Base-by-base conservation (phyloP, 805 yeast genomes). In the Candida methanosorbosa region DNA sequence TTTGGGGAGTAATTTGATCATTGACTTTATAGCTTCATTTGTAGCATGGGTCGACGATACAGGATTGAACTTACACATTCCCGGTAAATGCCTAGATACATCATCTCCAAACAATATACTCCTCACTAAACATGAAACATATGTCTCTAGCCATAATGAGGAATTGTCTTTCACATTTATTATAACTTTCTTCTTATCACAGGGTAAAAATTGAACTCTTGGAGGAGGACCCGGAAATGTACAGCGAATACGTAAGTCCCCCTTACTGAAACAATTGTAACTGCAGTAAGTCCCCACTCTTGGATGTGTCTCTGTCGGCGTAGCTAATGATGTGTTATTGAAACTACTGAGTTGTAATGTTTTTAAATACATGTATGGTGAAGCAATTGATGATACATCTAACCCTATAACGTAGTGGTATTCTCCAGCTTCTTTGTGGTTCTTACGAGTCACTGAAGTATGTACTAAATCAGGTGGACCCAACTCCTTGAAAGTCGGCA, bases 381-480 rank as follows among this genome's bases (percentile, higher is more conserved):
- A 69, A 1, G 75, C 71, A 1, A 68, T 53, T 9, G 74, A 64
- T 4, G 75, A 64, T 5, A 70, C 61, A 44, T 75, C 77, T 16
- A 74, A 51, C 2, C 81, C 81, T 12, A 68, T 59, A 19, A 66
- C 66, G 49, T 61, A 68, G 44, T 74, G 80, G 42, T 72, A 74
- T 23, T 72, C 66, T 9, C 78, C 77, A 12, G 61, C 57, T 38
- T 75, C 80, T 36, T 67, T 64, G 11, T 55, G 59, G 15, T 61
- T 53, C 30, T 64, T 57, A 37, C 61, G 63, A 30, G 70, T 67
- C 37, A 60, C 60, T n/a, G 70, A 57, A n/a, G 65, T 43, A 44
- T 68, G 81, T 3, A 78, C 75, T 38, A 82, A 59, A 55, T 83
- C 94, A 3, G 87, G 81, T 2, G 87, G 84, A 0, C 94, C 94